Percentiles rank a stretch among this genome's conserved stretches.
phyloP scores from a whole-genome alignment of 176 grass and related monocot species.

The Eleusine indica region DNA sequence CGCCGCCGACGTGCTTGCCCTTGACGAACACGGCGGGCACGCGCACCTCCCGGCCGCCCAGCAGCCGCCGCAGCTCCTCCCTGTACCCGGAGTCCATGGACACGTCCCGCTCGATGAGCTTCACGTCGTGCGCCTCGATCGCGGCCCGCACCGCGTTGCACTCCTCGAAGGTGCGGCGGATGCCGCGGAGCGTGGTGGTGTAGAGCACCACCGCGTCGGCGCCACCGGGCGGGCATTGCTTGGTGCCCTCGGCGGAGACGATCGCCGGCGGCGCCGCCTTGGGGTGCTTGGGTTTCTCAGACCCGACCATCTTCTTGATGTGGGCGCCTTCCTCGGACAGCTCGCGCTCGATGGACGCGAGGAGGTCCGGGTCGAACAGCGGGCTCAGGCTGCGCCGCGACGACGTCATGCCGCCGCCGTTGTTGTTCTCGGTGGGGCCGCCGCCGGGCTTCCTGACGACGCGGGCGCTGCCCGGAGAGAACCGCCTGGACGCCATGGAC shows the following conservation, averaged over 20 bases:
- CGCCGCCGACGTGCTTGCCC: constrained; percentile 66
- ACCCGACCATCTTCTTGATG: constrained; percentile 64
- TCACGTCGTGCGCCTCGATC: constrained; percentile 74
- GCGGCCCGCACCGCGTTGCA: constrained; percentile 80
- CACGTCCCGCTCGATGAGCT: constrained; percentile 91
- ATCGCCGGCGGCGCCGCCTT: constrained; percentile 56
- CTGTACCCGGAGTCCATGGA: constrained; percentile 98
- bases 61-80: constrained; percentile 81
- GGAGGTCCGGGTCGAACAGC: constrained; percentile 90
- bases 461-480: constrained; percentile 58
- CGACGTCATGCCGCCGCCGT: constrained; percentile 44
- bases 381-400: constrained; percentile 86
- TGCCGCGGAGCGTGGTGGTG: constrained; percentile 87
- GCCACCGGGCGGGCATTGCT: constrained; percentile 68
- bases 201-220: constrained; percentile 73
- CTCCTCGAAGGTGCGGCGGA: constrained; percentile 86
- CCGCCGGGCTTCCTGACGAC: constrained; percentile 50
- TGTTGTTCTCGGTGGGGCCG: constrained; percentile 17
- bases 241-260: constrained; percentile 14
- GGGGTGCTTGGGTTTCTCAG: constrained; percentile 50
- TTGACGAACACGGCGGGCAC: constrained; percentile 84
- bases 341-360: constrained; percentile 84
- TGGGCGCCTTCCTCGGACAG: constrained; percentile 78
- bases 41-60: constrained; percentile 64
- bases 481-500: constrained; percentile 54